Evolutionary conservation across 2,329 filamentous ascomycete genomes (phyloP).

Genomic region (Cercospora zeina): DNA sequence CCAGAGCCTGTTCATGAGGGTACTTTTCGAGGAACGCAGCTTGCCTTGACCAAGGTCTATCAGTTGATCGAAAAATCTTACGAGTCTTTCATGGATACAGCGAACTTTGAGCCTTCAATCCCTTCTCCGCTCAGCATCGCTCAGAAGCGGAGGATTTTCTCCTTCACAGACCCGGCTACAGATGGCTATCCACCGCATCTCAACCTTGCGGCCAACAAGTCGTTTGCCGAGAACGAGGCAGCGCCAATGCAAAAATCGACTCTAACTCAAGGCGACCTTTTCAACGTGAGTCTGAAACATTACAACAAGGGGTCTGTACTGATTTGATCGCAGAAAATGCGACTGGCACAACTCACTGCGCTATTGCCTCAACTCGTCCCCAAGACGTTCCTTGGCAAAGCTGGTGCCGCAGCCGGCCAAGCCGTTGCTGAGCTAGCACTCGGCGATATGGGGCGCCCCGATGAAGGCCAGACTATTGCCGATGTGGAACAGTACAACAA

Average conservation of each 20-base stretch:
- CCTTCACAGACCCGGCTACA: slow-evolving; percentile 26
- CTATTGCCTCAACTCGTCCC: slow-evolving; percentile 32
- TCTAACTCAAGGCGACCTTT: slow-evolving; percentile 28
- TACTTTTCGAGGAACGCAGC: slow-evolving; percentile 28
- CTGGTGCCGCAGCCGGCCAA: slow-evolving; percentile 10
- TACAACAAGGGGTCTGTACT: background rate
- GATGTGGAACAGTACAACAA: slow-evolving; percentile 24
- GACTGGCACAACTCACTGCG: slow-evolving; percentile 34
- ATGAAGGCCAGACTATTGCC: slow-evolving; percentile 20
- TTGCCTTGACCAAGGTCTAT: slow-evolving; percentile 31
- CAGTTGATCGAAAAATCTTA: slow-evolving; percentile 29
- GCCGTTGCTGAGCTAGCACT: slow-evolving; percentile 14
- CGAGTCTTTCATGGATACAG: slow-evolving; percentile 29
- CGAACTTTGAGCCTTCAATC: slow-evolving; percentile 31
- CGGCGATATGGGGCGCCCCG: slow-evolving; percentile 24
- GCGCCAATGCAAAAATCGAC: slow-evolving; percentile 18
- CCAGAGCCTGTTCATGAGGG: slow-evolving; percentile 24
- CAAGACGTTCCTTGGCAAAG: slow-evolving; percentile 24
- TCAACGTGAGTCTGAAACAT: slow-evolving; percentile 23
- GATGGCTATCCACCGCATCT: slow-evolving; percentile 38
- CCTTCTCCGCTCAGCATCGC: slow-evolving; percentile 23
- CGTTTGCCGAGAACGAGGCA: slow-evolving; percentile 28
- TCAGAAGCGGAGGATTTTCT: slow-evolving; percentile 28
- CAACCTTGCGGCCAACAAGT: slow-evolving; percentile 32
- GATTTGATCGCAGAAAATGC: slow-evolving; percentile 17